Evolutionary conservation across 768 basidiomycete genomes (phyloP), one percentile per base, ranked within the genome.

Genomic region (Crucibulum laeve): DNA sequence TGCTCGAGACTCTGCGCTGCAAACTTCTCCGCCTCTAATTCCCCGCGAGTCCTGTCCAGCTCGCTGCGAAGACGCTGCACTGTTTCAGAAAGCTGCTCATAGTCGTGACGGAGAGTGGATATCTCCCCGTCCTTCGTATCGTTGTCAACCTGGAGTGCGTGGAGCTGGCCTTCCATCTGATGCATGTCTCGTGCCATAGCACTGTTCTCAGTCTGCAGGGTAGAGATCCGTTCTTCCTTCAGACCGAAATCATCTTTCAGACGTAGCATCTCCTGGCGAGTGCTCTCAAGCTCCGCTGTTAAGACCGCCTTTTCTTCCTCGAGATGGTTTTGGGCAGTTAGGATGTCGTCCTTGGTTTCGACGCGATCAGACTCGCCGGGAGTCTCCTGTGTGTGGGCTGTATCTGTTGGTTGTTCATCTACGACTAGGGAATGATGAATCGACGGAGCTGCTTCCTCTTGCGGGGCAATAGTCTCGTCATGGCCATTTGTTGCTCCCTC

Each of bases 161-260:
- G 8, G 28, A 30, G 28, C n/a, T n/a, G 8, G 28, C 28, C 28
- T n/a, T 7, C n/a, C 28, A 30, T 7, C n/a, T n/a, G 28, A 7
- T n/a, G 28, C n/a, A 30, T 10, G 32, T 32, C 30, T 52, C 40
- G n/a, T 46, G 36, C 5, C 49, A 44, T 15, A 40, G 44, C 4
- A 38, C 10, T 18, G 19, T 45, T 25, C 40, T 40, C 21, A 7
- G n/a, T n/a, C 7, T 7, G 7, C 8, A 30, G 28, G 35, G 15
- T 23, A 15, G 22, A 11, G 38, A 24, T 40, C 43, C 44, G 34
- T 43, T 43, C 44, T 41, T n/a, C n/a, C n/a, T n/a, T n/a, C n/a
- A n/a, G n/a, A n/a, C n/a, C n/a, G n/a, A n/a, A n/a, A n/a, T n/a
- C n/a, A n/a, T n/a, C n/a, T n/a, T n/a, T n/a, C n/a, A n/a, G n/a